Percentiles rank a stretch among this genome's conserved stretches.
Evolutionary conservation across 352 stramenopile genomes (phyloP).

Genomic region (Peronospora destructor): DNA sequence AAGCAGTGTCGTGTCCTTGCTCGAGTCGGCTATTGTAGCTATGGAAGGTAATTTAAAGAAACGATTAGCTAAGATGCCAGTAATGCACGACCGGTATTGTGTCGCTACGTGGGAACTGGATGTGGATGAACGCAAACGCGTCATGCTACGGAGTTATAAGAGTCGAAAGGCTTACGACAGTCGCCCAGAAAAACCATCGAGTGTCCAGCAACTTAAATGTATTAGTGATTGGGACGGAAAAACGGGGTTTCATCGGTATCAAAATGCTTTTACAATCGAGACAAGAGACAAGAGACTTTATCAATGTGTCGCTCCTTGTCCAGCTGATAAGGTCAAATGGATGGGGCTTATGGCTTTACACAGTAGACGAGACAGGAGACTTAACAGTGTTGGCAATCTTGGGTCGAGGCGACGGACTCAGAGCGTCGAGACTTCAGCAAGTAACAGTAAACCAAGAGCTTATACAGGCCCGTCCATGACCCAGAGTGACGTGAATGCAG

Average conservation of each 20-base stretch:
- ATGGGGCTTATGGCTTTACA: constrained; percentile 47
- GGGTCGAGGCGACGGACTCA: constrained; percentile 19
- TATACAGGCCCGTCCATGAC: constrained; percentile 14
- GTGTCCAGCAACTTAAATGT: constrained; percentile 55
- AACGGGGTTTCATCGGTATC: constrained; percentile 66
- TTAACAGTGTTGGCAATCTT: constrained; percentile 24
- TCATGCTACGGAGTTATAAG: constrained; percentile 77
- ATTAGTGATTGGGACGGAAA: constrained; percentile 75
- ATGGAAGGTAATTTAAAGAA: constrained; percentile 78
- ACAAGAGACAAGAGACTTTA: constrained; percentile 68
- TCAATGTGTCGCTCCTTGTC: constrained; percentile 53
- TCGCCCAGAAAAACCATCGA: constrained; percentile 45
- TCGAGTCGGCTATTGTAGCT: constrained; percentile 3
- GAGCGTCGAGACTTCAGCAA: constrained; percentile 17
- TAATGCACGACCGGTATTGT: constrained; percentile 82
- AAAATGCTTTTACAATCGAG: constrained; percentile 65
- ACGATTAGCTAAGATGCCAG: constrained; percentile 51
- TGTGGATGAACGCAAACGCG: constrained; percentile 36
- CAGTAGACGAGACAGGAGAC: constrained; percentile 12
- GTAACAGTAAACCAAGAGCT: constrained; percentile 19
- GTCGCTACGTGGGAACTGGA: constrained; percentile 65
- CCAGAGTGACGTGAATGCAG: constrained; percentile 15
- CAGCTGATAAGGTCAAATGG: constrained; percentile 54
- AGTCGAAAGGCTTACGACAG: constrained; percentile 34
- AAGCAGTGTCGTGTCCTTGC: constrained; percentile 16